Evolutionary conservation across 2,329 filamentous ascomycete species (phyloP), one percentile per base, ranked within the genome.

Genomic region (Ilyonectria robusta): DNA sequence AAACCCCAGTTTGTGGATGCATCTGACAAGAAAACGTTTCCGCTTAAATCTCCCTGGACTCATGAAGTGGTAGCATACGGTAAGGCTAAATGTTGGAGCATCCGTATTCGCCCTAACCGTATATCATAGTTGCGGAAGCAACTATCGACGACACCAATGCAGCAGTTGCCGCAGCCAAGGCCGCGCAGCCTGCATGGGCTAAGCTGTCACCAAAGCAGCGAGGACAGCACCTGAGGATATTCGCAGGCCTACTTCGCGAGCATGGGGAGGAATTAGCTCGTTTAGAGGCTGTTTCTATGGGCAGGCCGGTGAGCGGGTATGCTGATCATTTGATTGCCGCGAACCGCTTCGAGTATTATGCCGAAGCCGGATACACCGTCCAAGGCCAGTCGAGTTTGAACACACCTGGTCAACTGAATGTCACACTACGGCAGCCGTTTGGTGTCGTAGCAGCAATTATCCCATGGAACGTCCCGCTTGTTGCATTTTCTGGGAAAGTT

Each of bases 401-500:
- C 15, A 40, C 37, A n/a, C 37, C 37, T 6, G 37, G 37, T 3
- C 17, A 40, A 6, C 2, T 40, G 13, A 40, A 40, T n/a, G 37
- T 40, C 13, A 40, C 37, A n/a, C 17, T 40, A 4, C 37, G 37
- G 4, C 37, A 40, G 37, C 37, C 37, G 6, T 40, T 17, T 7
- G 37, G 37, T n/a, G 37, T 48, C 19, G 19, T 23, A 1, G 46
- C 26, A 21, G 46, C 13, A 78, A 40, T 40, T 4, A 40, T 40
- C 15, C 37, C 37, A 40, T 40, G 37, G 37, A 40, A 40, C 37
- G 13, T 40, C 15, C 37, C 37, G 37, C 13, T n/a, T 6, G 13
- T 40, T 7, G 13, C 17, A 2, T 40, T 40, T 6, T 15, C 37
- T n/a, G 17, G 17, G 6, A 40, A 40, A 70, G 23, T 21, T 19